Evolutionary conservation across 768 basidiomycete genomes (phyloP), one percentile per base, ranked within the genome.

Genomic region (Pleurotus platypus): DNA sequence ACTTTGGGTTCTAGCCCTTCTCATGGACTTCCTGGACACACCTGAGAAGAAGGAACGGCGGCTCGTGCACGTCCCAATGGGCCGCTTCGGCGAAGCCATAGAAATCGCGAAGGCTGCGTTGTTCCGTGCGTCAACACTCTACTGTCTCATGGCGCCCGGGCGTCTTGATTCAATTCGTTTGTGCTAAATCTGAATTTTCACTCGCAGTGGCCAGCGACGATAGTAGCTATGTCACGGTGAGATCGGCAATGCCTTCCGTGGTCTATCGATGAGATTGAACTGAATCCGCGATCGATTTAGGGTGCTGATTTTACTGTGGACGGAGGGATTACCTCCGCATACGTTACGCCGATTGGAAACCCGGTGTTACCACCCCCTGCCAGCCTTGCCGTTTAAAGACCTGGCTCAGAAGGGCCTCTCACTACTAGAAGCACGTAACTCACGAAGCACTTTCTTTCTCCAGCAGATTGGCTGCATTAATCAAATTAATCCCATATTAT

Each of bases 11-110:
- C 51, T 67, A 95, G 93, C 95, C 39, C 85, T 99, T 46, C 80
- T 99, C 26, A 99, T 99, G 97, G 89, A 98, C 72, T 99, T 96
- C 81, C 83, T 99, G 67, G 84, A 98, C 72, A 98, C 97, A 16
- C 78, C 87, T 46, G 97, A 99, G 79, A 98, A 98, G 77, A 85
- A 89, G 58, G 85, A 98, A 45, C 86, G 97, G 26, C 83, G 97
- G 46, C 68, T 98, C 68, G 86, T 93, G 18, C 93, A 94, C 64
- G 82, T 96, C 13, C 96, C 95, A 1, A 93, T 97, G 92, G 95
- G 95, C 60, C 85, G 96, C 59, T 99, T 99, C 69, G 96, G 96
- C 38, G 94, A 98, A 76, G 97, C 95, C 0, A 79, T 98, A 60
- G 97, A 99, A 71, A 81, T 95, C 58, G 97, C 97, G 5, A 90